These are phyloP conservation scores for Scheffersomyces insectosa DNA, from an alignment of 1,139 yeast species.

Conservation along the genomic window DNA sequence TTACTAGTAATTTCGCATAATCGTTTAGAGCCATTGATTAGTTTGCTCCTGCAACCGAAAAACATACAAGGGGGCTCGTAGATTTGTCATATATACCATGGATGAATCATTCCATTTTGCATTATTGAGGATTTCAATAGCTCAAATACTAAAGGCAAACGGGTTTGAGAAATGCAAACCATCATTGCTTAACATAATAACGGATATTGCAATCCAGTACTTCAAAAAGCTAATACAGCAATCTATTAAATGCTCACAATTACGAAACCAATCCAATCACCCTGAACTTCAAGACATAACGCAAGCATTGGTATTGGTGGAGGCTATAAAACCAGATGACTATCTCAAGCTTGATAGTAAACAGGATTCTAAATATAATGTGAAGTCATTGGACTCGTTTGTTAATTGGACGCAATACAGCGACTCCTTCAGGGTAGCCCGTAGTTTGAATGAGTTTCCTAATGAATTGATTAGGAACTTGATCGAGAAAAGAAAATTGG, in stretches of 20 bases:
- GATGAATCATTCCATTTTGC: conserved; percentile 27
- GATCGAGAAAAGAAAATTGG: conserved; percentile 39
- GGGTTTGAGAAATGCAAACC: conserved; percentile 31
- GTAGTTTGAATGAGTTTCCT: conserved; percentile 36
- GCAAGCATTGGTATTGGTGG: conserved; percentile 20
- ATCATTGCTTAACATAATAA: conserved; percentile 20
- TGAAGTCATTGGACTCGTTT: conserved; percentile 41
- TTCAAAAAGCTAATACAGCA: conserved; percentile 13
- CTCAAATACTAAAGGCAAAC: conserved; percentile 25
- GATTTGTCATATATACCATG: conserved; percentile 6
- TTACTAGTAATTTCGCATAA: no score
- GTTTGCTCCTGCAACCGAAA: no score
- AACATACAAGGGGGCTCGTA: no score
- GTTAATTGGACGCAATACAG: conserved; percentile 37
- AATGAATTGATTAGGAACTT: conserved; percentile 30
- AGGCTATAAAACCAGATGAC: conserved; percentile 19
- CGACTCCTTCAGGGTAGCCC: conserved; percentile 25
- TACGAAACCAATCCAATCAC: conserved; percentile 16
- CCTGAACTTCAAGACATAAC: conserved; percentile 18
- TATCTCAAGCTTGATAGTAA: conserved; percentile 15
- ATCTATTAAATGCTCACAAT: conserved; percentile 16
- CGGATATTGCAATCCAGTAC: conserved; percentile 24
- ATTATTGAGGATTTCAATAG: conserved; percentile 23
- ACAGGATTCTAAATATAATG: conserved; percentile 27
- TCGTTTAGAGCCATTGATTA: no score